Evolutionary conservation across 1,284 basidiomycete species (phyloP), one percentile per base, ranked within the genome.

Genomic region (Schizophyllum commune): DNA sequence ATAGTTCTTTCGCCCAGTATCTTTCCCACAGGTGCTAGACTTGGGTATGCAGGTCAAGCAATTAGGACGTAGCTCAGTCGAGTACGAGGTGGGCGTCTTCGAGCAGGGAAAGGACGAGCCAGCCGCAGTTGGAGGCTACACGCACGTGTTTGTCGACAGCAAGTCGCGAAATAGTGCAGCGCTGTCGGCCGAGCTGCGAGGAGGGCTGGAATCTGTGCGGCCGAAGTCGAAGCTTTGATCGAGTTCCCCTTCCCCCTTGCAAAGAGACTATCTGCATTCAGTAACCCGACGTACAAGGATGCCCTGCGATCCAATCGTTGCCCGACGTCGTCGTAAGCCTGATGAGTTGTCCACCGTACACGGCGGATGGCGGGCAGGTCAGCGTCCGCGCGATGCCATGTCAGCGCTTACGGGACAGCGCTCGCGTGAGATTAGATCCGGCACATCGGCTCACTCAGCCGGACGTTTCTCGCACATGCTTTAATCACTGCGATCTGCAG

Each of bases 131-230:
- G 89, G 88, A 2, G 88, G 88, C 2, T 91, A 90, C 62, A 91
- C 88, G 0, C 89, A 91, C 70, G 89, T 91, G n/a, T 91, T 91
- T 67, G 89, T 91, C 1, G 82, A 84, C 22, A 79, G 78, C 53
- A 64, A 68, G 60, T 79, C 77, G 52, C 73, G 89, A 54, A 84
- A 81, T 72, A 85, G 84, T 61, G 71, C 72, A 0, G 62, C 72
- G 0, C 84, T 91, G 66, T 68, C 66, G 32, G 62, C 67, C 5
- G 68, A 66, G 32, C 75, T 74, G 22, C 76, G 75, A 65, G 70
- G 68, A 3, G 83, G 83, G 1, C 70, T 88, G 32, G 39, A 47
- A 11, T 47, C 39, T 47, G 13, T 47, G 39, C 39, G 39, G 39
- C 39, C 39, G 39, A 47, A 47, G 39, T 47, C 39, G 39, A 47